Base-by-base conservation (phyloP, 2,329 filamentous ascomycete genomes). In the Purpureocillium lavendulum region DNA sequence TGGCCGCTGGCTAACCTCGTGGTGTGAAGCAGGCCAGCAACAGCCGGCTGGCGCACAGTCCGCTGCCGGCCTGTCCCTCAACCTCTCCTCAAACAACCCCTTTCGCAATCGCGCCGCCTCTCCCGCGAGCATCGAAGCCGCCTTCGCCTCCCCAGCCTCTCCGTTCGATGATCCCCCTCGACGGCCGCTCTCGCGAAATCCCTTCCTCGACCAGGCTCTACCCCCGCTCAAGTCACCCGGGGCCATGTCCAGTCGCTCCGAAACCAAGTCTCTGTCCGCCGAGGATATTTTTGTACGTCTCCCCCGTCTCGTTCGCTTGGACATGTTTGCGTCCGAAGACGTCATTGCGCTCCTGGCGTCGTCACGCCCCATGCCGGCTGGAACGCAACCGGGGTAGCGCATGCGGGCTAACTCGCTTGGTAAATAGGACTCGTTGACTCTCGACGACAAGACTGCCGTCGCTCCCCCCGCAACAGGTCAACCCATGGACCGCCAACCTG, bases 21-120 rank as follows among this genome's bases (percentile, higher is more conserved):
- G 15, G 21, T 39, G 35, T 41, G 36, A 33, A 40, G 38, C 36
- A 51, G 50, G 47, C 16, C 21, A 26, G 21, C 49, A 45, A 41
- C 43, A 39, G 38, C 40, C 44, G 21, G 33, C 38, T 31, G 37
- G 15, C 14, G 28, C 31, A 4, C 31, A 21, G 21, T 36, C 28
- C 39, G 30, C 49, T 41, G 45, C 50, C 42, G 71, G 70, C 49
- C 67, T 82, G 56, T 67, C 74, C 40, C 66, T 83, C 59, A 82
- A 80, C 62, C 75, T 88, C 55, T 80, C 81, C 60, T 88, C 84
- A 59, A 88, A 88, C 72, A 89, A 89, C 58, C 84, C 84, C 46
- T 89, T 78, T 54, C 81, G 84, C 67, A 86, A 86, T 61, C 78
- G 82, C 55, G 77, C 80, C 47, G 68, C 70, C 30, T 85, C 82